Percentiles rank a stretch among this genome's conserved stretches.
These are phyloP conservation scores for Paraconiothyrium brasiliense DNA, from an alignment of 2,329 filamentous ascomycete species.

Conservation along the genomic window DNA sequence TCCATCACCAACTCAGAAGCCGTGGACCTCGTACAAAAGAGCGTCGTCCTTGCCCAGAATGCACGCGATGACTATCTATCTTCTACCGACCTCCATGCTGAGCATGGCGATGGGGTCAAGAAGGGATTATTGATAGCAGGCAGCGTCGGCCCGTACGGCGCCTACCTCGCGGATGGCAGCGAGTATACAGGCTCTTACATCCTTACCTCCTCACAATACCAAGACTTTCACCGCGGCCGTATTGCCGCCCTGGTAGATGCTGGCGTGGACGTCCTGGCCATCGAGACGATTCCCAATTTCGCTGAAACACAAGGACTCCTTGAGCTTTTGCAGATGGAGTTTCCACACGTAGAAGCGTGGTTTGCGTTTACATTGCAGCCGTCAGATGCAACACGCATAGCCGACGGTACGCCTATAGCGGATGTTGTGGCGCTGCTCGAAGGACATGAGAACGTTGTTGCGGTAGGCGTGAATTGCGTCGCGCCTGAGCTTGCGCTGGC, in stretches of 20 bases:
- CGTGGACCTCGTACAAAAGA: constrained; percentile 49
- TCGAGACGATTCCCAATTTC: constrained; percentile 57
- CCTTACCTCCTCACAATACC: constrained; percentile 41
- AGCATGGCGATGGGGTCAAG: constrained; percentile 5
- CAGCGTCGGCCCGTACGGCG: constrained; percentile 59
- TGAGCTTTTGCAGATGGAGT: constrained; percentile 51
- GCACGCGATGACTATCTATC: constrained; percentile 47
- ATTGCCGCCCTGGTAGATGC: constrained; percentile 53
- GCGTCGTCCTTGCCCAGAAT: constrained; percentile 52
- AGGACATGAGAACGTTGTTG: constrained; percentile 45
- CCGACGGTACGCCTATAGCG: constrained; percentile 53
- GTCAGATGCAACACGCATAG: constrained; percentile 39
- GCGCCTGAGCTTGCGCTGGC: constrained; percentile 44
- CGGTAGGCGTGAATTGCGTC: constrained; percentile 59
- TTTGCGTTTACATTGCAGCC: constrained; percentile 54
- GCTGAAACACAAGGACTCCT: constrained; percentile 52
- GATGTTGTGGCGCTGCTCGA: constrained; percentile 46
- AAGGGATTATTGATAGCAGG: constrained; percentile 52
- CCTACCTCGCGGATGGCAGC: constrained; percentile 57
- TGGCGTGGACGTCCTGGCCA: constrained; percentile 55
- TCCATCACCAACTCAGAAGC: constrained; percentile 44
- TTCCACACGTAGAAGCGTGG: constrained; percentile 50
- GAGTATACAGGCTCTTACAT: constrained; percentile 58
- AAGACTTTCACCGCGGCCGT: constrained; percentile 55
- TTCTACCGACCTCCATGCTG: constrained; percentile 1